Evolutionary conservation across 805 yeast species (phyloP), one percentile per base, ranked within the genome.

Genomic region (Saccharomyces mikatae): DNA sequence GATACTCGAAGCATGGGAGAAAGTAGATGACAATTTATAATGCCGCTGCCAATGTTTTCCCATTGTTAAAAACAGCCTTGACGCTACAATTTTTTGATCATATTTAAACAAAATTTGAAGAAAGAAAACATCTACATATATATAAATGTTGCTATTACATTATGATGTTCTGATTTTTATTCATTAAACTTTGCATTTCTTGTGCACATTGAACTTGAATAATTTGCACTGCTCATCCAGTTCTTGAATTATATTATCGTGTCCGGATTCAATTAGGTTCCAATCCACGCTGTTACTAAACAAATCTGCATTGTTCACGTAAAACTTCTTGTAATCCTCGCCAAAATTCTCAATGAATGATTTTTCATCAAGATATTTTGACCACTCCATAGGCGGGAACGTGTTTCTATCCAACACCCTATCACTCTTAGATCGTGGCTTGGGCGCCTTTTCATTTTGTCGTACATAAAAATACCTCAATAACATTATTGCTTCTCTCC

Each of bases 391-490:
- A 0, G 73, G 71, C 0, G 95, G 92, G 56, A 80, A 87, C 27
- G 73, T 76, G 27, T 81, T 77, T 22, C 72, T 69, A 24, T 79
- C 86, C 55, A 82, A 76, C 56, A 72, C 81, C 67, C 85, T 81
- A 67, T 80, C 83, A 68, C 84, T 84, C 66, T 91, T 91, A 24
- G 78, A 74, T 62, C 87, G 81, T 3, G 96, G 91, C 27, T 71
- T 77, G 0, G 98, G 99, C 0, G 97, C 96, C 48, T 83, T 80
- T 29, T 80, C 84, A 69, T 94, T 94, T 65, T 90, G 95, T 65
- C 81, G 83, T 8, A 91, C 79, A 67, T 94, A 94, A 70, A 94
- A 94, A 65, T 82, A 80, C 54, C 99, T 76, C 47, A 94, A 72
- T 48, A 94, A 69, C 68, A 87, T 78, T 9, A 94, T 83, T 0